Percentiles rank a stretch among this genome's conserved stretches.
Conservation (phyloP, 495 filamentous ascomycete species). For the Penicillium coprophilum region DNA sequence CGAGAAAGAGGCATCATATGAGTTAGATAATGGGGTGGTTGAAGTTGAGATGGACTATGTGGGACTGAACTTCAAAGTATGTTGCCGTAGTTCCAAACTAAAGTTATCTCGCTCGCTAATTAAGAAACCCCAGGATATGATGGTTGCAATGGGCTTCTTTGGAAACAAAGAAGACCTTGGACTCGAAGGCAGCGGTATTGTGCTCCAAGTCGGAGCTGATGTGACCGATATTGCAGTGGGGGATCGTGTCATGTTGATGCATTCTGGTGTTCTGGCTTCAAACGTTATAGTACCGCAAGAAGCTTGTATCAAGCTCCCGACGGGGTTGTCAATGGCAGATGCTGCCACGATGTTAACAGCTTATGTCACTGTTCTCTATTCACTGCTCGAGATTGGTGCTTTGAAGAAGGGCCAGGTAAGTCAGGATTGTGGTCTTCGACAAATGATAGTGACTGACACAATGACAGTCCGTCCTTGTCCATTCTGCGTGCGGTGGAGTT, state of each 20-base stretch:
- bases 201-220: constrained; percentile 10
- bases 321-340: constrained; percentile 29
- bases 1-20: not conserved
- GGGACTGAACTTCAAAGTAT: constrained; percentile 44
- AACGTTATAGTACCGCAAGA: not conserved
- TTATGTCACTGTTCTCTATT: constrained; percentile 33
- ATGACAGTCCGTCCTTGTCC: constrained; percentile 25
- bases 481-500: constrained; percentile 28
- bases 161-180: constrained; percentile 13
- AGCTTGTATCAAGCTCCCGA: constrained; percentile 28
- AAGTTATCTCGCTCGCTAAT: not conserved
- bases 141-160: constrained; percentile 25
- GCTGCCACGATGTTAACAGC: constrained; percentile 28
- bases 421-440: not conserved
- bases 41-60: constrained; percentile 41
- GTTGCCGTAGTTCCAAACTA: not conserved
- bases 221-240: constrained; percentile 39
- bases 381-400: constrained; percentile 18
- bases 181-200: constrained; percentile 10
- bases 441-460: not conserved
- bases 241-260: constrained; percentile 34
- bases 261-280: constrained; percentile 8
- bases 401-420: constrained; percentile 24
- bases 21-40: constrained; percentile 24
- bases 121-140: constrained; percentile 14